Percentiles rank a stretch among this genome's conserved stretches.
Conservation (phyloP, 2,329 filamentous ascomycete species). For the Talaromyces marneffei region DNA sequence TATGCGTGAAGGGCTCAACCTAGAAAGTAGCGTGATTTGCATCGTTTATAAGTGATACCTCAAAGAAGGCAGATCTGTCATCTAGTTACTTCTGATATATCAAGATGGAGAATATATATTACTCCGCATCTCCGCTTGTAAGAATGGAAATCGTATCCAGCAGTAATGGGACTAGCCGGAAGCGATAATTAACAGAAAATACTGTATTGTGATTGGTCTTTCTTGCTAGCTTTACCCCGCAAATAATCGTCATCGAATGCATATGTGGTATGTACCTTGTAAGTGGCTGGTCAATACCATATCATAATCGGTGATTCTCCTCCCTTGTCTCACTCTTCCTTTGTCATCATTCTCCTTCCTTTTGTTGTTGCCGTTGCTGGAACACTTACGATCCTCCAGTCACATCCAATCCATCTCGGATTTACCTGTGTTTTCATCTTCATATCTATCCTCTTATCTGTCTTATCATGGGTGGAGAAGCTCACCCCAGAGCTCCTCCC, state of each 20-base stretch:
- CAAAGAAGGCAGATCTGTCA: no score
- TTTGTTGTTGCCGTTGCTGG: not conserved
- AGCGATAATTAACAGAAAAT: not conserved
- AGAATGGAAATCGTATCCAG: not conserved
- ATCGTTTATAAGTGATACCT: no score
- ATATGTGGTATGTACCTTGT: not conserved
- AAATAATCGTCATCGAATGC: not conserved
- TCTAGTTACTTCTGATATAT: no score
- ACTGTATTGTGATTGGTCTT: not conserved
- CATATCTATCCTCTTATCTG: not conserved
- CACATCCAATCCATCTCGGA: slow-evolving; percentile 3
- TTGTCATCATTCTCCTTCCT: not conserved
- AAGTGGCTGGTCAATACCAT: not conserved
- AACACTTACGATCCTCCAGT: not conserved
- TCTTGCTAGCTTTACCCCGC: not conserved
- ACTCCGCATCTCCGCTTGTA: not conserved
- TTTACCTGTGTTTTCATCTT: not conserved
- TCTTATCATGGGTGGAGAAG: slow-evolving; percentile 33
- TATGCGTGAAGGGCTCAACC: not conserved
- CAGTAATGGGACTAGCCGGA: not conserved
- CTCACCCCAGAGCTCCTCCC: slow-evolving; percentile 26
- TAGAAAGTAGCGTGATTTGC: not conserved
- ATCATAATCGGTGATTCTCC: not conserved
- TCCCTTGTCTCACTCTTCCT: slow-evolving; percentile 3
- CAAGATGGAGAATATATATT: not conserved